Evolutionary conservation across 2,329 filamentous ascomycete genomes (phyloP).

Genomic region (Colletotrichum shisoi): DNA sequence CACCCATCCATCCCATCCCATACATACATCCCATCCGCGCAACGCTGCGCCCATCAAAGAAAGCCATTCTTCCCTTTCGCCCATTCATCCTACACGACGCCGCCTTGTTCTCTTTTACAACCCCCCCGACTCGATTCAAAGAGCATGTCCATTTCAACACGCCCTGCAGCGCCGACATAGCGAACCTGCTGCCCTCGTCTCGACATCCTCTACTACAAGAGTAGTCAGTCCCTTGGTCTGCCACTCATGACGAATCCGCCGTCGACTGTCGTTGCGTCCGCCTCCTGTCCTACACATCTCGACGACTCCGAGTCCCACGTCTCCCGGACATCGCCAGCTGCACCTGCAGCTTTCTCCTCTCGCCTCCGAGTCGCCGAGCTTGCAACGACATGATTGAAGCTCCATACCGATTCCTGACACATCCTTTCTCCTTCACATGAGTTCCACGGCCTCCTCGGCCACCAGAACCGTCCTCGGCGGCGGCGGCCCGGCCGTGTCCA

Average conservation of each 20-base stretch:
- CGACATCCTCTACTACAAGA: constrained; percentile 22
- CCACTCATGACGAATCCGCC: constrained; percentile 38
- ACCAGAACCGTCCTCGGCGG: constrained; percentile 38
- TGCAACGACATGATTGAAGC: constrained; percentile 36
- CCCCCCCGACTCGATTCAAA: constrained; percentile 9
- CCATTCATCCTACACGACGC: constrained; percentile 24
- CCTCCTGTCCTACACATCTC: constrained; percentile 31
- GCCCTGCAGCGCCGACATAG: constrained; percentile 28
- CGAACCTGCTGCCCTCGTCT: constrained; percentile 7
- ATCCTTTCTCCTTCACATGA: constrained; percentile 35
- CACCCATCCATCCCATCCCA: neutral
- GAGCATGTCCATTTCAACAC: constrained; percentile 21
- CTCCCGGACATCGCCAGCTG: neutral
- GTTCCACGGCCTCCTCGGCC: constrained; percentile 35
- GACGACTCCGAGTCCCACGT: constrained; percentile 23
- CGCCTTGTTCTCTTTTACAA: neutral
- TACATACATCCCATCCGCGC: constrained; percentile 1
- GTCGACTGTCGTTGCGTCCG: constrained; percentile 33
- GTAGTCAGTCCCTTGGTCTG: constrained; percentile 21
- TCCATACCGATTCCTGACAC: constrained; percentile 13
- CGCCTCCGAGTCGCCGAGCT: constrained; percentile 11
- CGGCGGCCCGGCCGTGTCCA: constrained; percentile 32
- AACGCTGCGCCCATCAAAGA: constrained; percentile 24
- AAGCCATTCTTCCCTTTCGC: constrained; percentile 21
- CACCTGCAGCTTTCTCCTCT: neutral